Conservation (phyloP, 2,329 filamentous ascomycete species). For the Scopulariopsis brevicaulis region DNA sequence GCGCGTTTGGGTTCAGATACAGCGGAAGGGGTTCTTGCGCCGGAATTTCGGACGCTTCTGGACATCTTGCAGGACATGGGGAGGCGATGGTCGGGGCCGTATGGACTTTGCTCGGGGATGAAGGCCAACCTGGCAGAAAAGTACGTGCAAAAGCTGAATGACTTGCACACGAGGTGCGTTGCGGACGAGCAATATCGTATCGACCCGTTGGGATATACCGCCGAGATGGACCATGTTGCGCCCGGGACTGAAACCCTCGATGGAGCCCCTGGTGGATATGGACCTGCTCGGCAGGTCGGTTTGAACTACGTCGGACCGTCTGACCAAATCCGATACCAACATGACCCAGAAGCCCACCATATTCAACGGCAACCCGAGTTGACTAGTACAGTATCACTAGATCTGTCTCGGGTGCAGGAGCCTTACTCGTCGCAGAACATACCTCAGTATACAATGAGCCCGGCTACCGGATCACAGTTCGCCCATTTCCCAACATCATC, state of each 20-base stretch:
- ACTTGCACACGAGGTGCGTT: conserved; percentile 7
- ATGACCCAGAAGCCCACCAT: neutral
- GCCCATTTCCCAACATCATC: neutral
- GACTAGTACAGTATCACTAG: neutral
- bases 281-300: neutral
- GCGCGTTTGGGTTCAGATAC: too few relatives aligned
- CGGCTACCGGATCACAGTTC: neutral
- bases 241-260: neutral
- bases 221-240: conserved; percentile 5
- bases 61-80: conserved; percentile 12
- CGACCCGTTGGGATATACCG: conserved; percentile 7
- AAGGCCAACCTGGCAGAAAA: conserved; percentile 7
- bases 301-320: neutral
- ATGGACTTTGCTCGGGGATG: neutral
- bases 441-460: neutral
- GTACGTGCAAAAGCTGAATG: conserved; percentile 9
- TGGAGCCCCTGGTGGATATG: neutral
- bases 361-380: neutral
- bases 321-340: neutral
- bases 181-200: conserved; percentile 7
- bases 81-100: conserved; percentile 10
- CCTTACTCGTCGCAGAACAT: neutral
- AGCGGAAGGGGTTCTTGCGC: conserved; percentile 9
- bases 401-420: neutral
- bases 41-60: conserved; percentile 13